Base-by-base conservation (phyloP, 1,284 basidiomycete genomes). In the Trametes pubescens region DNA sequence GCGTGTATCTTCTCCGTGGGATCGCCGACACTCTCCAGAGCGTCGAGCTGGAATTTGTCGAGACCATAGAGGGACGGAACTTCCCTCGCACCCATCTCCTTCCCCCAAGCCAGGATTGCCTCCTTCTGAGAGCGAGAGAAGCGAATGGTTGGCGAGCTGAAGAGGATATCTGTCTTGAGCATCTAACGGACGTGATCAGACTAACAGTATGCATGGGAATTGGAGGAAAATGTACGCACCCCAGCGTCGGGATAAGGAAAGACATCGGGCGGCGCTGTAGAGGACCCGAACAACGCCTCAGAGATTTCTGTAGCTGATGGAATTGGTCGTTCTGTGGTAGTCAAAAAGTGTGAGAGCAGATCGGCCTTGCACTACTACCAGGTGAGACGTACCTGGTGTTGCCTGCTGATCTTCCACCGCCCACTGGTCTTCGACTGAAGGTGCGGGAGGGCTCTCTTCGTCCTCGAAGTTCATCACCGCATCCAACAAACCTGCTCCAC, bases 111-210 rank as follows among this genome's bases (percentile, higher is more conserved):
- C 3, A 68, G 49, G 4, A 68, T 48, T 0, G 66, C 60, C 16
- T 56, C 47, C 43, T 68, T 46, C 46, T 68, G 66, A 0, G 44
- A 1, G 4, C 56, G 47, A 1, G 66, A 68, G 40, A 68, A 68
- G 0, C 64, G 63, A 2, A 68, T 22, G 0, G 24, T 11, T 2
- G 63, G 34, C 1, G 66, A 62, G 29, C 61, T 68, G 57, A 68
- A 68, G 34, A 68, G 55, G 7, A 63, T 51, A 26, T 68, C 57
- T 0, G 66, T 65, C 32, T 59, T 59, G 57, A 64, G 57, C 57
- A 62, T 56, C 66, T 62, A n/a, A n/a, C n/a, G n/a, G n/a, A n/a
- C n/a, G n/a, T n/a, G n/a, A n/a, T n/a, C n/a, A n/a, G n/a, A n/a
- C n/a, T n/a, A n/a, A n/a, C n/a, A n/a, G n/a, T n/a, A n/a, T n/a